These are phyloP conservation scores for Alternaria ventricosa DNA, from an alignment of 2,329 filamentous ascomycete genomes.

Conservation along the genomic window DNA sequence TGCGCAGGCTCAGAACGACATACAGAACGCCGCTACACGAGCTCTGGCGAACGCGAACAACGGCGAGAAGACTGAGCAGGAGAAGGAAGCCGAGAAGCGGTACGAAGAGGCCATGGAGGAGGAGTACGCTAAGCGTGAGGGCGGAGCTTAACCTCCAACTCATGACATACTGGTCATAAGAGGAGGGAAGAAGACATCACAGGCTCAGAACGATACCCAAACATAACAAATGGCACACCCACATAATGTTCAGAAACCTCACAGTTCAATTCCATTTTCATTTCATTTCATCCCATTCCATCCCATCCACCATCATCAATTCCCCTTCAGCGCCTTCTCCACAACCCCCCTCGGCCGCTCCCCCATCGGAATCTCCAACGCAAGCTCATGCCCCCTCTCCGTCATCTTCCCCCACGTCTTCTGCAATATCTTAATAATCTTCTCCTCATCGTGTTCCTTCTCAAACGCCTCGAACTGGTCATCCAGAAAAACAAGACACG, in stretches of 20 bases:
- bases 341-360: slow-evolving; percentile 38
- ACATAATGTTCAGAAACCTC: background rate
- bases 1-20: slow-evolving; percentile 33
- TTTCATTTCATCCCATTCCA: no score
- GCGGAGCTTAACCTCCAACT: slow-evolving; percentile 37
- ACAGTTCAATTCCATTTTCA: no score
- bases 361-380: slow-evolving; percentile 44
- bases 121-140: slow-evolving; percentile 50
- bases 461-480: slow-evolving; percentile 86
- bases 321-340: slow-evolving; percentile 42
- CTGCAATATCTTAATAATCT: slow-evolving; percentile 64
- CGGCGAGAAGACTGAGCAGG: slow-evolving; percentile 37
- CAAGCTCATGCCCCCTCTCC: slow-evolving; percentile 42
- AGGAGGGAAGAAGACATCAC: background rate
- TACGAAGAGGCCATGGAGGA: slow-evolving; percentile 50
- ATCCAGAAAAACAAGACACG: slow-evolving; percentile 85
- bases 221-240: background rate
- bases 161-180: background rate
- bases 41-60: slow-evolving; percentile 35
- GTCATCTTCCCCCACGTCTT: slow-evolving; percentile 54
- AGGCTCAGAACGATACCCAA: background rate
- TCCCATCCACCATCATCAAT: background rate
- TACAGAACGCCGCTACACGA: slow-evolving; percentile 30
- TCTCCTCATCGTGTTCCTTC: slow-evolving; percentile 74
- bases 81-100: slow-evolving; percentile 42